Evolutionary conservation across 805 yeast species (phyloP), one percentile per base, ranked within the genome.

Genomic region (Metschnikowia noctiluminum): DNA sequence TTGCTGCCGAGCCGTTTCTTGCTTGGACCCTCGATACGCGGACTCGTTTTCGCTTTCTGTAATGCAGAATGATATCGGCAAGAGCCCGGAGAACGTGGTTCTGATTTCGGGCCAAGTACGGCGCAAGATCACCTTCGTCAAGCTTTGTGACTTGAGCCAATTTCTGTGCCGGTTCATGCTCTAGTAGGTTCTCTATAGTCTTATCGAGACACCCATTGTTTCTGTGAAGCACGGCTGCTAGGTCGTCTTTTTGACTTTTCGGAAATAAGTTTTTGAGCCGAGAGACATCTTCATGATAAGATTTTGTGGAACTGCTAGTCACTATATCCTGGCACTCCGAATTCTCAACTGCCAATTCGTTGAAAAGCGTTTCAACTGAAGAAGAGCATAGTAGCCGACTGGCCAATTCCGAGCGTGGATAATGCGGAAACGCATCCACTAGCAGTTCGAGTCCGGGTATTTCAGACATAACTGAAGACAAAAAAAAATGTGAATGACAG

Each of bases 231-330:
- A 63, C 62, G 1, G 57, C 51, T 3, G 62, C 52, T 7, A 81
- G 60, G 7, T 53, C 51, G 2, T 54, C 61, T 4, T 59, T 37
- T 2, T 70, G 66, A 2, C 68, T 51, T 13, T 70, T 59, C 0
- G 85, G 84, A 50, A 81, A 80, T 62, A 81, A 70, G 12, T 70
- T 73, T 42, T 59, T 54, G 30, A 77, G 54, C 28, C 59, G 61
- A 48, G 50, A 50, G 11, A 62, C 65, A 2, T 53, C 53, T 1
- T 43, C 46, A 14, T 54, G 43, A 43, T 52, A 57, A 6, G 38
- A 34, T n/a, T 28, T 27, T n/a, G 14, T 40, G 14, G 11, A 8
- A n/a, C 12, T 12, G 11, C 27, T 6, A 28, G 9, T 27, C 9
- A 5, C 36, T 14, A 8, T 14, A 9, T 27, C 27, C 8, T 11